A percentile compares a stretch with the other conserved stretches of the same genome.
These are phyloP conservation scores for Stromatinia cepivora DNA, from an alignment of 2,329 filamentous ascomycete genomes.

Conservation along the genomic window DNA sequence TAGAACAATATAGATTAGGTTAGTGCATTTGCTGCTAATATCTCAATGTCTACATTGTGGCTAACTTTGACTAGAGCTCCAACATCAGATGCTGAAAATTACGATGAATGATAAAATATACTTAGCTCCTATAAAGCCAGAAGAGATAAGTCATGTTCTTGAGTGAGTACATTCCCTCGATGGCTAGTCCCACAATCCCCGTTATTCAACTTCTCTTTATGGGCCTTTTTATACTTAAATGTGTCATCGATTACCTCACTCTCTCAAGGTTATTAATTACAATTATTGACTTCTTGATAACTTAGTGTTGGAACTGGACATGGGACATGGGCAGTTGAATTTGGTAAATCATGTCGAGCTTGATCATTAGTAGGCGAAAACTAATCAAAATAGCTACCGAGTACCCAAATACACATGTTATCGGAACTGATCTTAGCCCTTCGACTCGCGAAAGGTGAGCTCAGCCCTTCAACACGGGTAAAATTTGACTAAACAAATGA, in stretches of 20 bases:
- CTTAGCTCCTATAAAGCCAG: constrained; percentile 35
- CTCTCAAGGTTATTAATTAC: neutral
- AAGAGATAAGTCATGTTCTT: constrained; percentile 38
- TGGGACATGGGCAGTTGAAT: constrained; percentile 60
- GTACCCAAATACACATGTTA: constrained; percentile 5
- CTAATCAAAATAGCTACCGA: constrained; percentile 13
- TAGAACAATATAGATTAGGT: constrained; percentile 27
- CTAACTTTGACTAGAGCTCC: constrained; percentile 27
- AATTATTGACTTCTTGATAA: neutral
- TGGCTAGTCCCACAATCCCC: neutral
- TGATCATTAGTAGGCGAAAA: neutral
- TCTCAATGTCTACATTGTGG: neutral
- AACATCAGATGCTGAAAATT: constrained; percentile 30
- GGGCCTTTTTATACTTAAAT: neutral
- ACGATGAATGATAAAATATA: constrained; percentile 29
- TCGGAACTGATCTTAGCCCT: constrained; percentile 18
- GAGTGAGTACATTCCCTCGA: constrained; percentile 33
- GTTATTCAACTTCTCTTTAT: no score
- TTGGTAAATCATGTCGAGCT: constrained; percentile 47
- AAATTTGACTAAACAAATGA: neutral
- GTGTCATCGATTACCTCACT: neutral
- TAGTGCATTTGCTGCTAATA: neutral
- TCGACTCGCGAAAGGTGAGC: neutral
- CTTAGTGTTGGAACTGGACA: constrained; percentile 50
- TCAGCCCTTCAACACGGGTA: neutral